Conservation (phyloP, 306 rosid genomes). For the Fagus crenata region DNA sequence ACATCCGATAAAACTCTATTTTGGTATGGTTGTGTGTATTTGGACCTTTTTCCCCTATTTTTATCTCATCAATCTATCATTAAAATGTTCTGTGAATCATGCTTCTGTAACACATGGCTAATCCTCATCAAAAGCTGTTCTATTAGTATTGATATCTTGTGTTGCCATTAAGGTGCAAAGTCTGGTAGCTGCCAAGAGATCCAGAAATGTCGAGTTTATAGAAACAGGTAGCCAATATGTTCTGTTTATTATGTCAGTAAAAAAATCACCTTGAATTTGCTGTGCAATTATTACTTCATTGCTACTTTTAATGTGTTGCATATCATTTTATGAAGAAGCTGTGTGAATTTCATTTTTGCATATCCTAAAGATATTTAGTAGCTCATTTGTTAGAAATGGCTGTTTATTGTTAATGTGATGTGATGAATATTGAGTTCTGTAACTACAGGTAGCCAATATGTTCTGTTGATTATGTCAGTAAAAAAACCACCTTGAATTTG, state of each 20-base stretch:
- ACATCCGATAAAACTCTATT: conserved; percentile 91
- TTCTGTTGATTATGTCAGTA: background rate
- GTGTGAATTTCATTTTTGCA: background rate
- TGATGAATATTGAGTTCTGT: background rate
- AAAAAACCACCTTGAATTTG: background rate
- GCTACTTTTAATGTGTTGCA: background rate
- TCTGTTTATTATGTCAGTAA: background rate
- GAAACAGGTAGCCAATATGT: conserved; percentile 60
- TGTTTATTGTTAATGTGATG: background rate
- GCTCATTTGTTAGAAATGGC: background rate
- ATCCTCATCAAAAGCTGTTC: background rate
- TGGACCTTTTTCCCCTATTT: background rate
- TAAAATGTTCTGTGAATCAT: conserved; percentile 6
- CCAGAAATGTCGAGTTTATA: conserved; percentile 70
- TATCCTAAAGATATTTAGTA: background rate
- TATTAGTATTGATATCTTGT: conserved; percentile 3
- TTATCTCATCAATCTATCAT: conserved; percentile 17
- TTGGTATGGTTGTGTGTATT: conserved; percentile 55
- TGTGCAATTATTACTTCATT: background rate
- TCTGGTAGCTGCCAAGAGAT: conserved; percentile 79
- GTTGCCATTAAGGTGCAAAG: conserved; percentile 68
- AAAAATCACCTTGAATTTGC: background rate
- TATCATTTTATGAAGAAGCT: background rate
- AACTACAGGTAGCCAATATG: conserved; percentile 52
- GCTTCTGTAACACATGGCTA: background rate